phyloP scores from a whole-genome alignment of 176 grass and related monocot genomes.

The Areca catechu region DNA sequence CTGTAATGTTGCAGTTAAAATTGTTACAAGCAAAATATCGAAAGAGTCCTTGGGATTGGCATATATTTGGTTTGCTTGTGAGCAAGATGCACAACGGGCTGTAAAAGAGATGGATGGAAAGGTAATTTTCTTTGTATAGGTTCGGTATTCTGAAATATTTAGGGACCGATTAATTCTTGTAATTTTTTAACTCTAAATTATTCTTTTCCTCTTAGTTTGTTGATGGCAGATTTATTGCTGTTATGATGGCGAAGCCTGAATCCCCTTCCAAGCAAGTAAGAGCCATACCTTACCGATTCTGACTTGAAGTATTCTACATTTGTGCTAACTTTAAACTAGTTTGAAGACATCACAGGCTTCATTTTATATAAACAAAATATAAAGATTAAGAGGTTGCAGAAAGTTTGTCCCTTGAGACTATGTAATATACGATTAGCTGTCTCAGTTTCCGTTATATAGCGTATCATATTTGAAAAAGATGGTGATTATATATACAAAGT shows the following conservation, averaged over 20 bases:
- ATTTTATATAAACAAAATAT: too few relatives aligned
- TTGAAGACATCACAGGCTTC: too few relatives aligned
- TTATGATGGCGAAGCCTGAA: slow-evolving; percentile 6
- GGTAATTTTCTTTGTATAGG: not conserved
- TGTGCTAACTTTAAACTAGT: too few relatives aligned
- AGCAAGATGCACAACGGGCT: not conserved
- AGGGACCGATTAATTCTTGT: not conserved
- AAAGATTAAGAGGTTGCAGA: too few relatives aligned
- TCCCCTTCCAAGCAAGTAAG: slow-evolving; percentile 8
- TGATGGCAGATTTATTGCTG: slow-evolving; percentile 8
- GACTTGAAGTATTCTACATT: not conserved
- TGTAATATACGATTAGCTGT: too few relatives aligned
- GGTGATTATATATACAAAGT: too few relatives aligned
- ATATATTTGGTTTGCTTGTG: slow-evolving; percentile 8
- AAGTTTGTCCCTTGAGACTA: too few relatives aligned
- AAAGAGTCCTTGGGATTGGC: slow-evolving; percentile 9
- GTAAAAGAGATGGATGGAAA: slow-evolving; percentile 9
- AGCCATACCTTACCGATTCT: slow-evolving; percentile 11
- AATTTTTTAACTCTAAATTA: not conserved
- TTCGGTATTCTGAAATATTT: too few relatives aligned
- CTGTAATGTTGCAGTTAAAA: not conserved
- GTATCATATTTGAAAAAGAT: too few relatives aligned
- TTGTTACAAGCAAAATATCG: slow-evolving; percentile 1
- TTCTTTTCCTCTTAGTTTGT: slow-evolving; percentile 2
- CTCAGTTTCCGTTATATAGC: too few relatives aligned